Evolutionary conservation across 805 yeast species (phyloP).

Genomic region (Cyberlindnera bimundalis): DNA sequence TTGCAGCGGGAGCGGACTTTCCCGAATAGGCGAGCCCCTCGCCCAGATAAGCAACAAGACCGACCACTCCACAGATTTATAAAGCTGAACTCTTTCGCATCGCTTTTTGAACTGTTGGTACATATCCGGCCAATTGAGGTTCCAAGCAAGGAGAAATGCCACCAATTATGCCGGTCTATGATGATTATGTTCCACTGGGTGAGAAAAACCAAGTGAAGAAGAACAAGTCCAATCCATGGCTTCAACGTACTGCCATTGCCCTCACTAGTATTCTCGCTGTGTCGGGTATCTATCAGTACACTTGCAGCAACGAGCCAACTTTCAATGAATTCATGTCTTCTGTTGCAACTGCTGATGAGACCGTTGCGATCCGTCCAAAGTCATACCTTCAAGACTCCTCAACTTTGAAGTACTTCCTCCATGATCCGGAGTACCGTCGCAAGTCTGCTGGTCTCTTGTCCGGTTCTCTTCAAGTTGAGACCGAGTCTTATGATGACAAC

Average conservation of each 20-base stretch:
- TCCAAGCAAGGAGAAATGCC: neutral
- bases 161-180: slow-evolving; percentile 3
- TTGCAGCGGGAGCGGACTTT: neutral
- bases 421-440: slow-evolving; percentile 12
- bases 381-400: slow-evolving; percentile 12
- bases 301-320: neutral
- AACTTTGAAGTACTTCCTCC: slow-evolving; percentile 14
- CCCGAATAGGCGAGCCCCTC: neutral
- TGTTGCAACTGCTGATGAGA: neutral
- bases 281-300: slow-evolving; percentile 7
- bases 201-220: slow-evolving; percentile 1
- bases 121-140: neutral
- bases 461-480: slow-evolving; percentile 19
- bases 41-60: neutral
- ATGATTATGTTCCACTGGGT: slow-evolving; percentile 8
- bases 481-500: slow-evolving; percentile 16
- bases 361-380: slow-evolving; percentile 12
- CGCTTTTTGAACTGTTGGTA: too few species aligned
- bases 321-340: neutral
- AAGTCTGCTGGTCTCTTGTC: slow-evolving; percentile 11
- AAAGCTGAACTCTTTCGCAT: too few species aligned
- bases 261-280: slow-evolving; percentile 10
- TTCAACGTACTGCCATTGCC: slow-evolving; percentile 8
- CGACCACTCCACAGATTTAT: too few species aligned
- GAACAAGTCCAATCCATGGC: slow-evolving; percentile 8